These are phyloP conservation scores for Wallemia hederae DNA, from an alignment of 1,284 basidiomycete genomes.

Conservation along the genomic window DNA sequence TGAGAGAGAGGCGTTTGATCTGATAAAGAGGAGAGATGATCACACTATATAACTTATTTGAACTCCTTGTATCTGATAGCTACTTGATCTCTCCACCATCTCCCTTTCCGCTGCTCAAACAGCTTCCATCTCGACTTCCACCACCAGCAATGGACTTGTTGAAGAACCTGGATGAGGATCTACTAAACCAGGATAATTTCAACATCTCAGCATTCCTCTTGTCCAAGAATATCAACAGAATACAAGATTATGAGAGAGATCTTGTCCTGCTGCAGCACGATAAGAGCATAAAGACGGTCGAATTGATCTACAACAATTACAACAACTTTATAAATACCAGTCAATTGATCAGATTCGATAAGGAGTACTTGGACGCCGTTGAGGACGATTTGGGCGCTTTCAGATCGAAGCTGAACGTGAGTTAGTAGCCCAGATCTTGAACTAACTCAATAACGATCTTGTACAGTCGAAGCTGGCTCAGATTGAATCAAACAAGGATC, in stretches of 20 bases:
- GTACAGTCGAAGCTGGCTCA: background rate
- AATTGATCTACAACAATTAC: background rate
- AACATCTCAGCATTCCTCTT: background rate
- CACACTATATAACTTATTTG: too few species aligned
- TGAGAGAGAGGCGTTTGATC: too few species aligned
- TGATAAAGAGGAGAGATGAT: too few species aligned
- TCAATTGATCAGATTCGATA: background rate
- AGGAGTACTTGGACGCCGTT: background rate
- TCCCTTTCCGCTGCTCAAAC: too few species aligned
- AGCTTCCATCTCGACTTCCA: too few species aligned
- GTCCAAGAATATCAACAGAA: background rate
- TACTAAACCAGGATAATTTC: background rate
- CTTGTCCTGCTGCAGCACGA: background rate
- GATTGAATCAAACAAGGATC: background rate
- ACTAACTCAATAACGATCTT: background rate
- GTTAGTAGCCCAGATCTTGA: background rate
- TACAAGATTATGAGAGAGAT: background rate
- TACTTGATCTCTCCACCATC: too few species aligned
- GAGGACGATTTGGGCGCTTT: background rate
- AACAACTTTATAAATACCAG: background rate
- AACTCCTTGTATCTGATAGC: too few species aligned
- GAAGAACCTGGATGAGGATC: background rate
- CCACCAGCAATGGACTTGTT: background rate
- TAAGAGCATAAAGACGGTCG: background rate
- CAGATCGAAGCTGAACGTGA: background rate